Evolutionary conservation across 1,284 basidiomycete genomes (phyloP).

Genomic region (Microbotryum silenes-acaulis): DNA sequence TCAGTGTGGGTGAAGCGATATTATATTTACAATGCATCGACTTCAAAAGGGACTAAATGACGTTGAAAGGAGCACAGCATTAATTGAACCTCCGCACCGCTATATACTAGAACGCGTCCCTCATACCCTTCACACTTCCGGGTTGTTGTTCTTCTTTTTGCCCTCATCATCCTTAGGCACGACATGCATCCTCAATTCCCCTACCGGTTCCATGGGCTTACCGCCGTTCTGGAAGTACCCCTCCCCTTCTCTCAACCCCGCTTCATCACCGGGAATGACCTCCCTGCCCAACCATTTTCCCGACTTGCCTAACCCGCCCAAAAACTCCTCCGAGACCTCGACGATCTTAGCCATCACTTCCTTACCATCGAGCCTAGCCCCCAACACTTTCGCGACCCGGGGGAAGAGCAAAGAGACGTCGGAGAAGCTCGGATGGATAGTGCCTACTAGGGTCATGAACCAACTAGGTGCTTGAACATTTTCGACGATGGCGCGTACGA

Average conservation of each 20-base stretch:
- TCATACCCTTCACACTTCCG: too few relatives aligned
- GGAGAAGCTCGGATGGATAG: constrained; percentile 37
- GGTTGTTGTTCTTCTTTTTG: neutral
- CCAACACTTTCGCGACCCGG: constrained; percentile 32
- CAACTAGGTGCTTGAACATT: constrained; percentile 24
- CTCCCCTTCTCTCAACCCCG: constrained; percentile 9
- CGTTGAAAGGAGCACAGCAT: too few relatives aligned
- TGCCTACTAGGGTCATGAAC: constrained; percentile 31
- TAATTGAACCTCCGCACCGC: too few relatives aligned
- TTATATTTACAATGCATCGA: too few relatives aligned
- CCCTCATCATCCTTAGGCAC: neutral
- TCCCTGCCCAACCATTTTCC: constrained; percentile 1
- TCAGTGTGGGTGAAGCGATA: too few relatives aligned
- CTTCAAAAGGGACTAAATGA: too few relatives aligned
- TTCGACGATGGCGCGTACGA: constrained; percentile 37
- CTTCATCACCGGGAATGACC: constrained; percentile 12
- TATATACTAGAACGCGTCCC: too few relatives aligned
- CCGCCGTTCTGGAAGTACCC: constrained; percentile 3
- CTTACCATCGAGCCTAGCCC: constrained; percentile 26
- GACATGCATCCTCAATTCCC: constrained; percentile 13
- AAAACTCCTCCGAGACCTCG: constrained; percentile 13
- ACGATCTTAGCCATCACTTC: constrained; percentile 4
- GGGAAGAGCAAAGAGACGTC: constrained; percentile 37
- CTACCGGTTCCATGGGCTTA: constrained; percentile 5
- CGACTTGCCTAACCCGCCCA: neutral